phyloP scores from a whole-genome alignment of 768 basidiomycete genomes.

The Boletus insuetus region DNA sequence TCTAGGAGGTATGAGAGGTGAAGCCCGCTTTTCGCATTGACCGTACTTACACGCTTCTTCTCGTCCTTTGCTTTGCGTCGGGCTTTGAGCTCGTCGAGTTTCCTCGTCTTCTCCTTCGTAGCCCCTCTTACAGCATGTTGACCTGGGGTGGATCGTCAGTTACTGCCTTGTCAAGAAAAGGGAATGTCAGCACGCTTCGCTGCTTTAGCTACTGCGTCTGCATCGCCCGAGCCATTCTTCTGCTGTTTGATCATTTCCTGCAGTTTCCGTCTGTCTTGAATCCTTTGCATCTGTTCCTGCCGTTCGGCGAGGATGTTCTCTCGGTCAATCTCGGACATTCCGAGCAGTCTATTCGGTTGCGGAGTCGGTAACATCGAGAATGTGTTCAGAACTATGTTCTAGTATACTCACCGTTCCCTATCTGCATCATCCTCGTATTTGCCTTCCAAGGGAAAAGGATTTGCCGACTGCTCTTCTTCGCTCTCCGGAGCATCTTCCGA shows the following conservation, averaged over 20 bases:
- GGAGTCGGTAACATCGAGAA: conserved; percentile 6
- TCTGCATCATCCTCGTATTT: conserved; percentile 87
- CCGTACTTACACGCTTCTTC: conserved; percentile 65
- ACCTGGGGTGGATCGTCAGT: conserved; percentile 41
- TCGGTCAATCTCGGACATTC: conserved; percentile 83
- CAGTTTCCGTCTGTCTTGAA: conserved; percentile 67
- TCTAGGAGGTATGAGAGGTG: conserved; percentile 33
- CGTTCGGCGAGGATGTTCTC: conserved; percentile 83
- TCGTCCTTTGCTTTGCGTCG: conserved; percentile 87
- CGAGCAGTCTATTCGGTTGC: conserved; percentile 55
- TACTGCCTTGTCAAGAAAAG: background rate
- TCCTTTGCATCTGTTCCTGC: conserved; percentile 74
- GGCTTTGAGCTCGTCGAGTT: conserved; percentile 83
- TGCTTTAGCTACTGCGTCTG: conserved; percentile 64
- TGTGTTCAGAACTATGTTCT: conserved; percentile 28
- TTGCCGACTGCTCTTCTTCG: conserved; percentile 51
- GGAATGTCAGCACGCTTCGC: conserved; percentile 62
- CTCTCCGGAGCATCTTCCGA: conserved; percentile 62
- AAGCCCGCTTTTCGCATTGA: background rate
- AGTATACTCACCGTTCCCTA: conserved; percentile 64
- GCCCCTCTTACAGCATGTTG: conserved; percentile 71
- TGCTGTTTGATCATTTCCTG: conserved; percentile 73
- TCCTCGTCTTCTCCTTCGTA: conserved; percentile 76
- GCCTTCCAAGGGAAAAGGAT: conserved; percentile 88
- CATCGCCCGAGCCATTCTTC: conserved; percentile 44